These are phyloP conservation scores for Discostella pseudostelligera DNA, from an alignment of 108 stramenopile genomes.

Conservation along the genomic window DNA sequence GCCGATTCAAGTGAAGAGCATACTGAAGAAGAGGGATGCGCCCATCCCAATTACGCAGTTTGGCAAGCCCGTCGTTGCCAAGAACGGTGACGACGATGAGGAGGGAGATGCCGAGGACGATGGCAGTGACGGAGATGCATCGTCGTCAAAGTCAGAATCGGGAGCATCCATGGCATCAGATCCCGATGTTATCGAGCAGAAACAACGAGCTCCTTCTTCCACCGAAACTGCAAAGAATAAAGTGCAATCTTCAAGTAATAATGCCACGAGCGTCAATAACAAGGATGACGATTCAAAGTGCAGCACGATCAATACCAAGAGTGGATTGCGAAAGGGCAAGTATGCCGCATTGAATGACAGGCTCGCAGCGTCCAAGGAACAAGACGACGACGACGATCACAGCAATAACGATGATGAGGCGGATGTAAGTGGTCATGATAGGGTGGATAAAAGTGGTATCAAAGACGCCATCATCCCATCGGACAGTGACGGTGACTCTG, in stretches of 20 bases:
- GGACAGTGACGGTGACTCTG: background rate
- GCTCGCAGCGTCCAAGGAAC: background rate
- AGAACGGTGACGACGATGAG: background rate
- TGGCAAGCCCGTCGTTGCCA: constrained; percentile 19
- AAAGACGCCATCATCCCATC: background rate
- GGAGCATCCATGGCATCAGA: no score
- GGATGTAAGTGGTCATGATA: background rate
- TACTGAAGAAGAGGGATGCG: constrained; percentile 22
- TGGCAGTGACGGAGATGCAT: background rate
- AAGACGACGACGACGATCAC: background rate
- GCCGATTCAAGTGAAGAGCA: constrained; percentile 11
- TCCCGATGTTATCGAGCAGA: constrained; percentile 32
- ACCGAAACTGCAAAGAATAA: background rate
- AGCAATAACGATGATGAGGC: background rate
- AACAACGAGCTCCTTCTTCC: background rate
- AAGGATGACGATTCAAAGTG: background rate
- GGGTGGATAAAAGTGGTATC: background rate
- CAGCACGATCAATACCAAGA: background rate
- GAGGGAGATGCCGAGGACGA: background rate
- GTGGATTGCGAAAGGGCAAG: constrained; percentile 5
- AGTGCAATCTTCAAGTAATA: background rate
- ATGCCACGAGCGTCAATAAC: background rate
- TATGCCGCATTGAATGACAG: background rate
- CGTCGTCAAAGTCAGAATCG: background rate
- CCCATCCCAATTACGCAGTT: constrained; percentile 23